Evolutionary conservation across 2,329 filamentous ascomycete species (phyloP), one percentile per base, ranked within the genome.

Genomic region (Ilyonectria robusta): DNA sequence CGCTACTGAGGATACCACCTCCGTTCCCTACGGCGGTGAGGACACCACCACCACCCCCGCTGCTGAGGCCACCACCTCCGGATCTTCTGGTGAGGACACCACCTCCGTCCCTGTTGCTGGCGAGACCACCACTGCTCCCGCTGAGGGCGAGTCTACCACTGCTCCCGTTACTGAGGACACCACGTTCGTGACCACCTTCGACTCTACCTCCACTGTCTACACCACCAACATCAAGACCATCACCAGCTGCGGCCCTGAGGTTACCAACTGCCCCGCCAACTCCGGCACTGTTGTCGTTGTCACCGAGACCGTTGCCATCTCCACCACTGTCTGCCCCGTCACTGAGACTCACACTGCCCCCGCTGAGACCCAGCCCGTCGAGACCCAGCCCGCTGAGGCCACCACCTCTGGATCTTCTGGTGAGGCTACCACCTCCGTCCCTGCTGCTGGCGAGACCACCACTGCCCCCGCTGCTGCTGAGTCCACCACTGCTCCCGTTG

Each of bases 291-390:
- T 84, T 51, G 83, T 81, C 1, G 76, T 88, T 33, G 80, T 86
- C 60, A 88, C 87, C 3, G 83, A 87, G 65, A 88, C 86, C 7
- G 77, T 91, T 66, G 80, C 88, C 53, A 74, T 89, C 55, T 87
- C 85, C 57, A 91, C 89, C 69, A 91, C 89, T 46, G 77, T 90
- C 76, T 90, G 88, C 84, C 88, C 87, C 23, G 86, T 89, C 66
- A 88, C 87, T n/a, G 85, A 85, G 81, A 88, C 86, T 42, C 37
- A 61, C 48, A 67, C 71, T 42, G 69, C 61, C 58, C 72, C 71
- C 31, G 61, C 57, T 44, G 64, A 63, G 59, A 73, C 68, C 55
- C 21, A 66, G 62, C 66, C 72, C 26, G 59, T 35, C 13, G 54
- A 70, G 58, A 73, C 62, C 42, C 31, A 31, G 37, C 56, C 66